Base-by-base conservation (phyloP, 495 filamentous ascomycete species). In the Talaromyces borbonicus region DNA sequence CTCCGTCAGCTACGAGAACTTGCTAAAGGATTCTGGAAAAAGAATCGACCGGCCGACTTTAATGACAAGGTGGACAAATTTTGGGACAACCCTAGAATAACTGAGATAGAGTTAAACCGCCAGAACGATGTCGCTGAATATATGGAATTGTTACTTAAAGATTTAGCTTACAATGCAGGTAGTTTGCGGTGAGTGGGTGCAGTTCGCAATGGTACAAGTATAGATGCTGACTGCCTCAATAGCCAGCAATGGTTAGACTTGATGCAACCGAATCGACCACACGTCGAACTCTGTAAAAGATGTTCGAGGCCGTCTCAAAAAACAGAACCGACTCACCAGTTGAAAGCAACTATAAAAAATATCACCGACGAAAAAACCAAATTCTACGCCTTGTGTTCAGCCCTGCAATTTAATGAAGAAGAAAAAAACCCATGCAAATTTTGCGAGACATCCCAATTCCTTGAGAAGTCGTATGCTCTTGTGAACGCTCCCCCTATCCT, bases 41-140 rank as follows among this genome's bases (percentile, higher is more conserved):
- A 7, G 42, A 12, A 33, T 24, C 20, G 14, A 24, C 12, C n/a
- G 43, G 2, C 18, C 8, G 15, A 1, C 2, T 23, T 27, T 8
- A 26, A 38, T 3, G 1, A 22, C 25, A 18, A 32, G 2, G 20
- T 44, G 12, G 31, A 35, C 19, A 16, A 11, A 2, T 33, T 52
- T 32, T 49, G 46, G 46, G 22, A 43, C 8, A 36, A 3, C 6
- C 35, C 16, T 18, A 18, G 15, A 9, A 2, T 3, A 5, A 18
- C 19, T 19, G 8, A 14, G n/a, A n/a, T n/a, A 0, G 42, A 44
- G 9, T 19, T 27, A 11, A 2, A 44, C 16, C 1, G 1, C 1
- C 53, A 56, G 39, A 54, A 67, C 25, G 64, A 69, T 53, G 30
- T 36, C 12, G 31, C 33, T 3, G 56, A 61, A 20, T 62, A 61